phyloP scores from a whole-genome alignment of 176 grass and related monocot species.

The Neostapfia colusana region DNA sequence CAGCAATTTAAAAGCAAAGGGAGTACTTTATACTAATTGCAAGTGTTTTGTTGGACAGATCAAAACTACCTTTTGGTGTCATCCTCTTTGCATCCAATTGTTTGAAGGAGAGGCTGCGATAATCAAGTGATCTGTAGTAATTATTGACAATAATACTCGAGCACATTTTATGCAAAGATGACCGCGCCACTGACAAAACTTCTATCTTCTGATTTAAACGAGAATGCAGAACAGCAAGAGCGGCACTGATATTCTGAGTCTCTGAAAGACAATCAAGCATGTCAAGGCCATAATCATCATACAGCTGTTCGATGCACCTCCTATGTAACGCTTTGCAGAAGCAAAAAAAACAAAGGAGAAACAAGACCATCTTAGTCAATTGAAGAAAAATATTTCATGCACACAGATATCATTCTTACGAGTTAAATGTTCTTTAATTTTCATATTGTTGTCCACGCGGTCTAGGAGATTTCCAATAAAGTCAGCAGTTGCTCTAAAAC shows the following conservation, averaged over 20 bases:
- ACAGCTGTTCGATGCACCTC: constrained; percentile 58
- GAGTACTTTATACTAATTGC: constrained; percentile 1
- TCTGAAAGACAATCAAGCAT: constrained; percentile 37
- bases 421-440: constrained; percentile 43
- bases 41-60: neutral
- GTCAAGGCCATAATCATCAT: constrained; percentile 40
- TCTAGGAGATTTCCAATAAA: constrained; percentile 38
- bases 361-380: neutral
- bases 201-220: constrained; percentile 56
- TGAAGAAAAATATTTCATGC: neutral
- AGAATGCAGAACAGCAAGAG: constrained; percentile 43
- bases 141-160: constrained; percentile 31
- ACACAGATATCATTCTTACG: constrained; percentile 36
- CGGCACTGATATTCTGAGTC: neutral
- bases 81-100: constrained; percentile 41
- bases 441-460: neutral
- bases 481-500: constrained; percentile 26
- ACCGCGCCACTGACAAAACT: neutral
- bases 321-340: constrained; percentile 43
- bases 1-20: too few relatives aligned
- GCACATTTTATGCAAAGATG: constrained; percentile 24
- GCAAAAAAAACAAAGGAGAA: neutral
- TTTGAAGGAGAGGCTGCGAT: constrained; percentile 47
- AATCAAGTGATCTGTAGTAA: constrained; percentile 50
- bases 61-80: constrained; percentile 42